phyloP scores from a whole-genome alignment of 192 early-diverging fungal species.

The Gigaspora rosea region DNA sequence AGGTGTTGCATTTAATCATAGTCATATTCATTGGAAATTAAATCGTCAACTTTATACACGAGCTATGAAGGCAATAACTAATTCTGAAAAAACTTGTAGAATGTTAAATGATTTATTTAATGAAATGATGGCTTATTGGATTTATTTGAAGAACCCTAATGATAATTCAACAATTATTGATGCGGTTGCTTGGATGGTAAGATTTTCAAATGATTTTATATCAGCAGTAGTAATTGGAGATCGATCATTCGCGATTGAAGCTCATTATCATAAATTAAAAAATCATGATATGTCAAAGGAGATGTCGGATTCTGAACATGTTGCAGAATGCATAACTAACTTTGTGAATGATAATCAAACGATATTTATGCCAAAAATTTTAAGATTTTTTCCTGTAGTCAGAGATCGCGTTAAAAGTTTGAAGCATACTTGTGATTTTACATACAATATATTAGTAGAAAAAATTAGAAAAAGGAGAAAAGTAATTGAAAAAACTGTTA shows the following conservation, averaged over 20 bases:
- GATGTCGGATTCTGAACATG: conserved; percentile 20
- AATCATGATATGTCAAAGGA: conserved; percentile 15
- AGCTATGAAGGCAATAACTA: conserved; percentile 18
- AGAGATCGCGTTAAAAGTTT: background rate
- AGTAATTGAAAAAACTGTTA: conserved; percentile 17
- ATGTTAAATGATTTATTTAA: conserved; percentile 1
- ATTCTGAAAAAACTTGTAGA: background rate
- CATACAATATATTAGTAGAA: conserved; percentile 14
- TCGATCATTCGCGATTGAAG: background rate
- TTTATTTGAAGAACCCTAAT: conserved; percentile 10
- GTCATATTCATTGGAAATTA: conserved; percentile 22
- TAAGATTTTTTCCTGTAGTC: conserved; percentile 21
- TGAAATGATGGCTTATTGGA: conserved; percentile 30
- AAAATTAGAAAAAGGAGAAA: conserved; percentile 21
- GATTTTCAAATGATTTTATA: conserved; percentile 25
- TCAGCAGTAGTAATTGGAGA: background rate
- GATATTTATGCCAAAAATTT: conserved; percentile 30
- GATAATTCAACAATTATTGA: conserved; percentile 14
- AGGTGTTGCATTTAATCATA: conserved; percentile 16
- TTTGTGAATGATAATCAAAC: conserved; percentile 29
- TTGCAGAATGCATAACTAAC: conserved; percentile 14
- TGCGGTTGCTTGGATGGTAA: conserved; percentile 13
- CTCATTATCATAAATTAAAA: conserved; percentile 11
- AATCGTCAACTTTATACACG: conserved; percentile 17
- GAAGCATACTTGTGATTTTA: background rate